These are phyloP conservation scores for Neophaeococcomyces mojaviensis DNA, from an alignment of 2,329 filamentous ascomycete genomes.

Conservation along the genomic window DNA sequence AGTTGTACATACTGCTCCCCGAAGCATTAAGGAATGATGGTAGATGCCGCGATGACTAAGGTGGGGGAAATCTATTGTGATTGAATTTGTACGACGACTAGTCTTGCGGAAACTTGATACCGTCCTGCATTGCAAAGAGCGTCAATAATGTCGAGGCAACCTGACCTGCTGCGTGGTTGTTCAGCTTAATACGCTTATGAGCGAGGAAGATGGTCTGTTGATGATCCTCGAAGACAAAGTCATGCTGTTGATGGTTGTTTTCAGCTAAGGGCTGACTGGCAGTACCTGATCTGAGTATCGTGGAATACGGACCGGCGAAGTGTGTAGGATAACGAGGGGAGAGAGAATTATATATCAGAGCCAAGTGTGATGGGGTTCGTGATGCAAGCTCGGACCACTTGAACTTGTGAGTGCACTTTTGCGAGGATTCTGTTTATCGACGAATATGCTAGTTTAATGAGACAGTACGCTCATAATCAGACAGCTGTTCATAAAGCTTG, in stretches of 20 bases:
- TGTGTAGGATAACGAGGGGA: conserved; percentile 1
- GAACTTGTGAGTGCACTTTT: conserved; percentile 1
- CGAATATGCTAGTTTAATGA: no score
- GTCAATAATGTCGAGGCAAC: conserved; percentile 43
- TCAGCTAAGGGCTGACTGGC: no score
- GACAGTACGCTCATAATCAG: no score
- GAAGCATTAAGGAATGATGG: conserved; percentile 24
- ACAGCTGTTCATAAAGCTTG: no score
- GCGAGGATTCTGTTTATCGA: no score
- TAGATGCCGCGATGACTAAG: conserved; percentile 28
- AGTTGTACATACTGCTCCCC: conserved; percentile 57
- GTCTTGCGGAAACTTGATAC: conserved; percentile 43
- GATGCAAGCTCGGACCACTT: neutral
- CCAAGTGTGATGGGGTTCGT: neutral
- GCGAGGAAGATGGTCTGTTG: neutral
- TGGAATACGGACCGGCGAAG: conserved; percentile 2
- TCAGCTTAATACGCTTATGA: no score
- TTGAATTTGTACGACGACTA: conserved; percentile 34
- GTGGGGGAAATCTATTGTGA: conserved; percentile 36
- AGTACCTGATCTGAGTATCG: neutral
- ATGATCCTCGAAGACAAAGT: neutral
- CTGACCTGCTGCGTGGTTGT: no score
- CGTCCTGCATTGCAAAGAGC: conserved; percentile 41
- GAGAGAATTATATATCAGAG: conserved; percentile 6
- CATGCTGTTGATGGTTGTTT: neutral